Base-by-base conservation (phyloP, 306 rosid genomes). In the Vigna trinervia region DNA sequence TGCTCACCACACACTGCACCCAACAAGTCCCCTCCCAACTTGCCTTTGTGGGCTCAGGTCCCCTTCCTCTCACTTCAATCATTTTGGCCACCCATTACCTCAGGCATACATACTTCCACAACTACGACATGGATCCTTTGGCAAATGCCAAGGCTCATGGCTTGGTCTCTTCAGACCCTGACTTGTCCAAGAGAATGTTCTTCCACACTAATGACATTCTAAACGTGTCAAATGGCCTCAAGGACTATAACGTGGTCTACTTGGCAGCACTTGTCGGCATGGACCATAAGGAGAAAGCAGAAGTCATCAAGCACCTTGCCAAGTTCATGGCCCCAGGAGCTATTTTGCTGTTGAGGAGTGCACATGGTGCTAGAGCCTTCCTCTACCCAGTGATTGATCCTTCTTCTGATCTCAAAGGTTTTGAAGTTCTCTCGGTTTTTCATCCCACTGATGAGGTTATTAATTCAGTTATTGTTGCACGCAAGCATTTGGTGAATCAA, bases 21-120 rank as follows among this genome's bases (percentile, higher is more conserved):
- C 77, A 64, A 19, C 77, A 64, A 19, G 57, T 26, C 1, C 90
- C 90, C 1, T 1, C 51, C 48, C 22, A 81, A 17, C 77, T 89
- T 8, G 95, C 95, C 63, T 92, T 92, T 36, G 83, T 89, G 34
- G 97, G 97, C 14, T 92, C 95, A 1, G 95, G 95, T 13, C 93
- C 95, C 1, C 93, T 89, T 12, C 95, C 93, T 28, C 89, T 92
- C 0, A 88, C 97, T 61, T 88, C 97, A 4, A 90, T 92, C 68
- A 88, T 92, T 22, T 63, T 92, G 66, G 95, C 97, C 71, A 79
- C 85, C 0, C 71, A 80, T 48, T 87, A 84, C 87, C 89, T 92
- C 9, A 63, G 6, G 1, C 34, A 67, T 15, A 71, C 74, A n/a
- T 53, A n/a, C 51, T 81, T 92, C 46, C 87, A 92, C 83, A 92